Evolutionary conservation across 805 yeast genomes (phyloP), one percentile per base, ranked within the genome.

Genomic region (Lipomyces yamanashiensis): DNA sequence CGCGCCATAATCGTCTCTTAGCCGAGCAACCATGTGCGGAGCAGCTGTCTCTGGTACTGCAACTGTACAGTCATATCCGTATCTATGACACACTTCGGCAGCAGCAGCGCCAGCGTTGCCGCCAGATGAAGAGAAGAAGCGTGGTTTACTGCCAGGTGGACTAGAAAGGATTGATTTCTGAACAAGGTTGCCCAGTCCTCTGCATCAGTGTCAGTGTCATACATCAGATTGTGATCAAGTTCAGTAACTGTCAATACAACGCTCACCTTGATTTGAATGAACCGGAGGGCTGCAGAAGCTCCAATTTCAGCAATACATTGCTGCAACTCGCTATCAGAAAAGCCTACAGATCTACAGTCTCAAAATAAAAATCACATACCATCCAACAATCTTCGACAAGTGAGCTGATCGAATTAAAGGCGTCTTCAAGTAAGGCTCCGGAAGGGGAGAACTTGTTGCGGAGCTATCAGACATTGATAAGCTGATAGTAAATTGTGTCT

Each of bases 31-130:
- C 75, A 86, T 84, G 34, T 78, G 75, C 2, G 70, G 70, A 59
- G 81, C 80, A 10, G 89, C 80, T 2, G 78, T 73, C 0, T 70
- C 73, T 0, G 91, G 91, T 0, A 87, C 83, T 0, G 84, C 88
- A 1, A 87, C 89, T 0, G 88, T 85, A 68, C 87, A 84, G 1
- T 71, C 72, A 8, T 60, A 48, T 1, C 87, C 87, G 73, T 88
- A 78, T 58, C 84, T 82, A 61, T 83, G 84, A 2, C 97, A 96
- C 17, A 96, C 89, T 74, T 78, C 90, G 0, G 98, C 98, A 17
- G 92, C 97, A 66, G 98, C 98, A 71, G 92, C 93, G 1, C 98
- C 98, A 67, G 96, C 98, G 75, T 93, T 93, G 44, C 98, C 98
- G 3, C 97, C 98, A 21, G 97, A 90, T 71, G 96, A 91, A 0